Percentiles rank a stretch among this genome's conserved stretches.
phyloP scores from a whole-genome alignment of 345 rosid species.

The Hibiscus mutabilis region DNA sequence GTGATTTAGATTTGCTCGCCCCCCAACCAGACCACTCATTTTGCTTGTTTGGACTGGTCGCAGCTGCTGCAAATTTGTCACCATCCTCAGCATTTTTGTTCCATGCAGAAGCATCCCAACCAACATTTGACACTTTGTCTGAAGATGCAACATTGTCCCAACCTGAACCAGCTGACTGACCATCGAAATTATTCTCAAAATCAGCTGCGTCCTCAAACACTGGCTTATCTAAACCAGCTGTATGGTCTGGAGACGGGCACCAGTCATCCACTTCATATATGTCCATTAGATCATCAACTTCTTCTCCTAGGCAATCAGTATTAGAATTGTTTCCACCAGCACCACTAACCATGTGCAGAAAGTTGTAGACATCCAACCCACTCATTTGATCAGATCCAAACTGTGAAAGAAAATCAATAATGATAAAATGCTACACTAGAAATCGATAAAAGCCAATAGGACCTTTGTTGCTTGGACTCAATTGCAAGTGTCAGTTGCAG shows the following conservation, averaged over 20 bases:
- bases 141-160: slow-evolving; percentile 39
- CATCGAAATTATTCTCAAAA: slow-evolving; percentile 24
- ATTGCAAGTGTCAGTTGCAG: background rate
- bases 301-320: slow-evolving; percentile 70
- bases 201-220: slow-evolving; percentile 60
- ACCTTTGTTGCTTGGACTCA: background rate
- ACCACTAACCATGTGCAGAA: slow-evolving; percentile 64
- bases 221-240: slow-evolving; percentile 43
- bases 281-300: slow-evolving; percentile 47
- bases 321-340: slow-evolving; percentile 22
- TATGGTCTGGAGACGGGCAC: slow-evolving; percentile 64
- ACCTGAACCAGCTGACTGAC: slow-evolving; percentile 23
- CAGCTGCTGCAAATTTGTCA: slow-evolving; percentile 1
- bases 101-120: slow-evolving; percentile 31
- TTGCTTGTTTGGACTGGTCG: background rate
- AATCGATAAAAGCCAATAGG: slow-evolving; percentile 8
- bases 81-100: slow-evolving; percentile 21
- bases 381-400: slow-evolving; percentile 33
- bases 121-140: slow-evolving; percentile 24
- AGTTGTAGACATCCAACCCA: slow-evolving; percentile 53
- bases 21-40: slow-evolving; percentile 4
- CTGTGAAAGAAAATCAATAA: slow-evolving; percentile 33
- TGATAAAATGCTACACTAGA: slow-evolving; percentile 1
- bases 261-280: slow-evolving; percentile 55
- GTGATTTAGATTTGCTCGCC: slow-evolving; percentile 13